Conservation (phyloP, 176 grass and related monocot genomes). For the Tillandsia fasciculata region DNA sequence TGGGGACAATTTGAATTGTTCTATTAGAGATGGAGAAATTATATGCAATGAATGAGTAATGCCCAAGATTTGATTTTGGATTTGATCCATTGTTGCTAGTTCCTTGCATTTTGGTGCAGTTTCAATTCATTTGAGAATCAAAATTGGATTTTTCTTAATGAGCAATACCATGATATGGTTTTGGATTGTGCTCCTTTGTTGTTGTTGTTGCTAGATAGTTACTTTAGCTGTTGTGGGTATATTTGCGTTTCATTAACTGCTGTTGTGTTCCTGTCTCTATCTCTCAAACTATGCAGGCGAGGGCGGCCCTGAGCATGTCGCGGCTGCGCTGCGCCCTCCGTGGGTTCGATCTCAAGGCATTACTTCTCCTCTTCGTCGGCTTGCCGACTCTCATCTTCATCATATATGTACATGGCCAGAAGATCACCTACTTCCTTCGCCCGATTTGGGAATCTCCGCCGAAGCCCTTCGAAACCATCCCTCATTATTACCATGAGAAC, state of each 20-base stretch:
- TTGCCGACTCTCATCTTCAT: slow-evolving; percentile 44
- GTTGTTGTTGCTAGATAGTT: slow-evolving; percentile 9
- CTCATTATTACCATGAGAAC: slow-evolving; percentile 74
- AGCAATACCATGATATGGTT: background rate
- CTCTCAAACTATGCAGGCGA: slow-evolving; percentile 40
- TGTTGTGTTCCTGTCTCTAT: slow-evolving; percentile 28
- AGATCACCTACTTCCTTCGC: slow-evolving; percentile 83
- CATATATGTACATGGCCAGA: slow-evolving; percentile 76
- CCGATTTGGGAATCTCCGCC: slow-evolving; percentile 84
- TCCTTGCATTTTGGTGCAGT: background rate
- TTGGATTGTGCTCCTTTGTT: background rate
- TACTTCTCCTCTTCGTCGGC: slow-evolving; percentile 56
- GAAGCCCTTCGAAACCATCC: slow-evolving; percentile 56
- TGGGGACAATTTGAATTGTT: background rate
- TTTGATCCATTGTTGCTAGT: background rate
- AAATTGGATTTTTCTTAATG: background rate
- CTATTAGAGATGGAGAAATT: background rate
- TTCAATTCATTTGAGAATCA: background rate
- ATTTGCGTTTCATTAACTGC: background rate
- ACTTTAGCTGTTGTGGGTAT: background rate
- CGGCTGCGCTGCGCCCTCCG: slow-evolving; percentile 62
- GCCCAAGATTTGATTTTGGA: too few relatives aligned
- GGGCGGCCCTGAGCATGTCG: slow-evolving; percentile 57
- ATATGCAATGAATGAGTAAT: too few relatives aligned
- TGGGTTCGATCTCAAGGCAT: slow-evolving; percentile 57